Base-by-base conservation (phyloP, 2,329 filamentous ascomycete genomes). In the Colletotrichum musicola region DNA sequence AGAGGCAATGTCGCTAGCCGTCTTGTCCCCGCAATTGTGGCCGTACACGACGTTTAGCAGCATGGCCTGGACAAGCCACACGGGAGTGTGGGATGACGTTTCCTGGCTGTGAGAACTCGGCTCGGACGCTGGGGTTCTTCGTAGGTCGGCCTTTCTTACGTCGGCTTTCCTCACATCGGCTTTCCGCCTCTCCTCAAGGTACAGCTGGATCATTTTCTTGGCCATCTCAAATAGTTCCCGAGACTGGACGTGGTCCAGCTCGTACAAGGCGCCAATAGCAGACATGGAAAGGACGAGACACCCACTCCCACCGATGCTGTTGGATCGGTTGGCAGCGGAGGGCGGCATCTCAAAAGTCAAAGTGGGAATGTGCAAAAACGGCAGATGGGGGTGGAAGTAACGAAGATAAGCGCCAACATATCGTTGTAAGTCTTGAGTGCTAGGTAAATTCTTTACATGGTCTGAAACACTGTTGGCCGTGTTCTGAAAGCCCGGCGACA, bases 1-100 rank as follows among this genome's bases (percentile, higher is more conserved):
- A 71, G 92, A 95, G 1, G 95, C 95, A 75, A 97, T 97, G 77
- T 98, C 94, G 69, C 93, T 94, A 22, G 94, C 92, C 62, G 90
- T 91, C 81, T 97, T 95, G 78, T 98, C 95, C 44, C 93, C 94
- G 77, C 94, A 97, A 73, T 97, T 97, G 79, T 98, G 93, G 14
- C 95, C 95, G 77, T 97, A 98, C 16, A 98, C 93, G 44, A 98
- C 93, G 77, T 97, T 98, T 58, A 99, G 86, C 9, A 98, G 84
- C 95, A 98, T 98, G 0, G 95, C 94, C 80, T 98, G 96, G 16
- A 98, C 94, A 27, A 99, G 86, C 95, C 95, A 98, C 47, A 98
- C 86, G 0, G 95, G 95, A 2, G 95, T 95, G 72, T 93, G 90
- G 46, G 90, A 87, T 16, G 89, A 85, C 57, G 86, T 86, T 67